These are phyloP conservation scores for Neurospora sp. DNA, from an alignment of 495 filamentous ascomycete genomes.

Conservation along the genomic window DNA sequence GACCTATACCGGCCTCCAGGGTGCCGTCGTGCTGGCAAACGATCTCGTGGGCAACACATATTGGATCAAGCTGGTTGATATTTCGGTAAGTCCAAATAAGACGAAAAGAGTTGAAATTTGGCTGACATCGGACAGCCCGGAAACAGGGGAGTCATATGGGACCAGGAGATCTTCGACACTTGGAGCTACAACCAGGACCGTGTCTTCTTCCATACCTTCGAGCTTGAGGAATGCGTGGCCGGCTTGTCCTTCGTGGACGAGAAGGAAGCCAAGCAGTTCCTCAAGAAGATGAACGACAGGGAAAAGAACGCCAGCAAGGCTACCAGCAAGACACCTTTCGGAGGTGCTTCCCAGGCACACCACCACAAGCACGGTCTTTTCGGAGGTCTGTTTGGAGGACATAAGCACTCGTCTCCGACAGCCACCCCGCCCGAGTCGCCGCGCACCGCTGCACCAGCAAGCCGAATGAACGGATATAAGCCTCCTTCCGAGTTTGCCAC, in stretches of 20 bases:
- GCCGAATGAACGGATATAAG: slow-evolving; percentile 31
- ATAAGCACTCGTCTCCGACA: slow-evolving; percentile 55
- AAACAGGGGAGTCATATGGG: slow-evolving; percentile 88
- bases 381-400: slow-evolving; percentile 58
- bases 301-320: slow-evolving; percentile 89
- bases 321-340: slow-evolving; percentile 68
- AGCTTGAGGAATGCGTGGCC: slow-evolving; percentile 81
- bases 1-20: slow-evolving; percentile 90
- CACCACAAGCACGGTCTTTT: slow-evolving; percentile 40
- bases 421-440: slow-evolving; percentile 39
- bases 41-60: slow-evolving; percentile 90
- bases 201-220: slow-evolving; percentile 94
- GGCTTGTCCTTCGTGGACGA: slow-evolving; percentile 89
- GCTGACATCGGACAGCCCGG: slow-evolving; percentile 46
- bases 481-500: slow-evolving; percentile 45
- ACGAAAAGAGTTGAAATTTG: not conserved
- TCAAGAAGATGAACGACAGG: slow-evolving; percentile 88
- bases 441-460: slow-evolving; percentile 34
- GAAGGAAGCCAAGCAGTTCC: slow-evolving; percentile 90
- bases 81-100: slow-evolving; percentile 57
- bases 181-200: slow-evolving; percentile 94
- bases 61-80: slow-evolving; percentile 94
- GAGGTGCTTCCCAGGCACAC: slow-evolving; percentile 38
- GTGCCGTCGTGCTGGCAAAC: slow-evolving; percentile 86
- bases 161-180: slow-evolving; percentile 92